Conservation (phyloP, 176 grass and related monocot genomes). For the Oryza meridionalis region DNA sequence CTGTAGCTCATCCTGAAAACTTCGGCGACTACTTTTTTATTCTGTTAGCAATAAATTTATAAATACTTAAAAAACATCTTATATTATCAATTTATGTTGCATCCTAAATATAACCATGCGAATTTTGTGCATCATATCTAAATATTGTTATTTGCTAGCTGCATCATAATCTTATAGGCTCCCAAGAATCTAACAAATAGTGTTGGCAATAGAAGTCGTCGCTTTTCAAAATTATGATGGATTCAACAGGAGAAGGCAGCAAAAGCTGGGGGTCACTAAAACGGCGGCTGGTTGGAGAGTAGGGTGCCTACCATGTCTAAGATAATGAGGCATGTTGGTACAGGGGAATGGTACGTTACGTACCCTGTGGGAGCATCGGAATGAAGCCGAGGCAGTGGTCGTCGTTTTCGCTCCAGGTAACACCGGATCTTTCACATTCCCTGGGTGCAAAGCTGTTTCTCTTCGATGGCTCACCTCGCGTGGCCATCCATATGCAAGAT, state of each 20-base stretch:
- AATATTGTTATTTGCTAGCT: no score
- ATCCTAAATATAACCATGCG: not conserved
- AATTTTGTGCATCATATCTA: no score
- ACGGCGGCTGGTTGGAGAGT: conserved; percentile 12
- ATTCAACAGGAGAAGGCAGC: not conserved
- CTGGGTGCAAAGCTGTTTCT: conserved; percentile 31
- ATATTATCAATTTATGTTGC: no score
- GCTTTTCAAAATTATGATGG: not conserved
- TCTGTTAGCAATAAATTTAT: not conserved
- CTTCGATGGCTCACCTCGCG: not conserved
- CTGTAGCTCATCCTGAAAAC: not conserved
- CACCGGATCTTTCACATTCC: conserved; percentile 6
- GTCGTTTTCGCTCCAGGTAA: conserved; percentile 35
- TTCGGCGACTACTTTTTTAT: not conserved
- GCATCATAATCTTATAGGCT: no score
- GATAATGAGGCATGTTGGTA: conserved; percentile 21
- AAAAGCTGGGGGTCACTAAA: conserved; percentile 11
- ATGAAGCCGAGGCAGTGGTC: conserved; percentile 31
- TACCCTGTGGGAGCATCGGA: conserved; percentile 28
- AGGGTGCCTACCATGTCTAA: conserved; percentile 33
- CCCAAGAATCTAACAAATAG: not conserved
- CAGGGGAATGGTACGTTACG: conserved; percentile 39
- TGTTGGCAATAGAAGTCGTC: not conserved
- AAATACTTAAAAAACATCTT: not conserved
- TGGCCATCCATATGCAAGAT: conserved; percentile 28